A percentile compares a stretch with the other conserved stretches of the same genome.
Conservation (phyloP, 176 grass and related monocot species). For the barley (Hordeum vulgare) region MorexV3_pseudomolecules_assembly NC_058520.1:620760358-620760857, state of each 20-base stretch:
- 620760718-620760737: slow-evolving; percentile 38
- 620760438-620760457: slow-evolving; percentile 51
- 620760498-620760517: not conserved
- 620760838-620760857: slow-evolving; percentile 28
- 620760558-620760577: slow-evolving; percentile 56
- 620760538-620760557: slow-evolving; percentile 46
- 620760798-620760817: slow-evolving; percentile 55
- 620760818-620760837: slow-evolving; percentile 54
- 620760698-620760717: slow-evolving; percentile 41
- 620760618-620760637: slow-evolving; percentile 63
- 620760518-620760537: slow-evolving; percentile 8
- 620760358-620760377: slow-evolving; percentile 67
- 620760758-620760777: slow-evolving; percentile 29
- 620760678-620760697: slow-evolving; percentile 75
- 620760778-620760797: slow-evolving; percentile 33
- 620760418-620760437: slow-evolving; percentile 68
- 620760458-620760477: slow-evolving; percentile 4
- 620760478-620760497: not conserved
- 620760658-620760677: slow-evolving; percentile 46
- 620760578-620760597: slow-evolving; percentile 59
- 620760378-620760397: slow-evolving; percentile 66
- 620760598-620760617: slow-evolving; percentile 49
- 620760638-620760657: slow-evolving; percentile 52
- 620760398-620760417: slow-evolving; percentile 68
- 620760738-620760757: slow-evolving; percentile 22